A percentile compares a stretch with the other conserved stretches of the same genome.
phyloP scores from a whole-genome alignment of 2,329 filamentous ascomycete genomes.

The Zymoseptoria brevis region DNA sequence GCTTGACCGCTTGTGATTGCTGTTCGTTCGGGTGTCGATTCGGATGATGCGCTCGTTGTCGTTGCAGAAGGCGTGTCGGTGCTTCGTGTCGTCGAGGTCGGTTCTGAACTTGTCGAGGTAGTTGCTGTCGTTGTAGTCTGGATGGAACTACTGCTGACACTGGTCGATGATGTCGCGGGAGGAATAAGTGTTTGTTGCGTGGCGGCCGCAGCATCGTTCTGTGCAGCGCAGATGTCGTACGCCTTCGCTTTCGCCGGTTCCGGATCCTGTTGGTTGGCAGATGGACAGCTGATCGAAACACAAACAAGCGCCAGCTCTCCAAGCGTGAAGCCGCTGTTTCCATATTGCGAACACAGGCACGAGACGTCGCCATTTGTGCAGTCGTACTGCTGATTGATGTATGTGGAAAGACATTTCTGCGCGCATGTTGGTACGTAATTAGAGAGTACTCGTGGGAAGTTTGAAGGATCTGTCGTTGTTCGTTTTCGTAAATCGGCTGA shows the following conservation, averaged over 20 bases:
- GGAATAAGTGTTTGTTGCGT: conserved; percentile 19
- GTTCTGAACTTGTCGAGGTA: not conserved
- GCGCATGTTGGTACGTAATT: conserved; percentile 24
- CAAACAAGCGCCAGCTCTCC: conserved; percentile 28
- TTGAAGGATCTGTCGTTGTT: conserved; percentile 3
- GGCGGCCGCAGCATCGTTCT: conserved; percentile 17
- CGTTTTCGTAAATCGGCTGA: conserved; percentile 1
- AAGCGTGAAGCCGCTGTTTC: conserved; percentile 24
- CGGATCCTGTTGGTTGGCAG: not conserved
- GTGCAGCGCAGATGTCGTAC: conserved; percentile 24
- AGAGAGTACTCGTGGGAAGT: conserved; percentile 15
- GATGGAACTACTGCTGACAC: not conserved
- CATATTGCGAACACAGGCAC: conserved; percentile 28
- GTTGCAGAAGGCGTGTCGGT: not conserved
- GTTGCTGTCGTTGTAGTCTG: not conserved
- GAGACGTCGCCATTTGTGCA: conserved; percentile 16
- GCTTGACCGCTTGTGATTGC: conserved; percentile 26
- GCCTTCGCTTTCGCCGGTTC: conserved; percentile 7
- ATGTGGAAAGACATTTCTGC: conserved; percentile 21
- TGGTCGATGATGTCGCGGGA: not conserved
- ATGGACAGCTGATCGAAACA: conserved; percentile 2
- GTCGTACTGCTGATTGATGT: conserved; percentile 18
- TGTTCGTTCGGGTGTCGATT: conserved; percentile 2
- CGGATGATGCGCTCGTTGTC: not conserved
- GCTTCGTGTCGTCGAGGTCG: not conserved